Conservation (phyloP, 2,329 filamentous ascomycete species). For the Aspergillus latus region DNA sequence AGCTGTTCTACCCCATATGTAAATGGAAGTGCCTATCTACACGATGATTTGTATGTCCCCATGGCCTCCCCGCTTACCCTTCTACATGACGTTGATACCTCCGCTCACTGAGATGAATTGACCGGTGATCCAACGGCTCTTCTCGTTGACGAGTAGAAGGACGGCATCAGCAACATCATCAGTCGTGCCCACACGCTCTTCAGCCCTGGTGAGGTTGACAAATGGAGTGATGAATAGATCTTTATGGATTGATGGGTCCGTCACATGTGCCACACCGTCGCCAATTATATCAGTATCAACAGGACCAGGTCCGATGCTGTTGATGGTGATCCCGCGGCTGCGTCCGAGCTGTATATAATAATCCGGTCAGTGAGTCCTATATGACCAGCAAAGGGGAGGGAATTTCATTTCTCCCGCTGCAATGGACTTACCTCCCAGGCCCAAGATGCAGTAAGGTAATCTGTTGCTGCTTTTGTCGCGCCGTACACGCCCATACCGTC, state of each 20-base stretch:
- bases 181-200: neutral
- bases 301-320: constrained; percentile 9
- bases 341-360: constrained; percentile 4
- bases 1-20: no score
- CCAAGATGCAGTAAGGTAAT: constrained; percentile 38
- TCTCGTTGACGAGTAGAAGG: constrained; percentile 5
- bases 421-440: neutral
- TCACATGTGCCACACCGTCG: neutral
- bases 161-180: constrained; percentile 11
- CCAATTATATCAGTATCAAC: neutral
- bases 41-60: no score
- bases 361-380: no score
- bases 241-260: no score
- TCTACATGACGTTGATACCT: neutral
- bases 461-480: constrained; percentile 59
- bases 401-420: no score
- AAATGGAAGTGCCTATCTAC: no score
- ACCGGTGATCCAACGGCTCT: constrained; percentile 13
- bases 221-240: no score
- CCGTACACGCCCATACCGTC: constrained; percentile 57
- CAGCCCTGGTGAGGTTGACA: neutral
- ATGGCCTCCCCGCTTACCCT: no score
- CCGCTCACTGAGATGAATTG: constrained; percentile 14
- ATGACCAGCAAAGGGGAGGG: no score
- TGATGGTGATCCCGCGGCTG: constrained; percentile 3